Evolutionary conservation across 495 filamentous ascomycete species (phyloP).

Genomic region (Antarctomyces pellizariae): DNA sequence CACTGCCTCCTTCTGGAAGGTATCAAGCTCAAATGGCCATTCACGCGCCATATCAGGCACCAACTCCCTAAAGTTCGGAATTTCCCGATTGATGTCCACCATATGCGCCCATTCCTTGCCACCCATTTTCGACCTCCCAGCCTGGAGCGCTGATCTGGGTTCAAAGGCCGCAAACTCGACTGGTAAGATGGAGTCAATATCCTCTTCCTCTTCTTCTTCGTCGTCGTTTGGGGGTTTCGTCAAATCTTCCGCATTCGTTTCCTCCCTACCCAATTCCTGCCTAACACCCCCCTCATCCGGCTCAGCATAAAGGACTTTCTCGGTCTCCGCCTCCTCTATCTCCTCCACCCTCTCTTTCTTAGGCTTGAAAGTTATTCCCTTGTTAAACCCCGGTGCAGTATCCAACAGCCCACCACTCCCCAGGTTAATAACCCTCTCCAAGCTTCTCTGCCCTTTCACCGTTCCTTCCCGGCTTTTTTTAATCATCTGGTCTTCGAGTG

Average conservation of each 20-base stretch:
- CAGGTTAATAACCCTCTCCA: slow-evolving; percentile 67
- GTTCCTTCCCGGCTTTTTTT: slow-evolving; percentile 12
- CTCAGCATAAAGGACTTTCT: slow-evolving; percentile 48
- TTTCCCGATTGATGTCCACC: slow-evolving; percentile 79
- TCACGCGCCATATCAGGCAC: slow-evolving; percentile 90
- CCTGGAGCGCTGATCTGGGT: slow-evolving; percentile 52
- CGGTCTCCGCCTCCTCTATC: slow-evolving; percentile 43
- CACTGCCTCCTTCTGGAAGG: slow-evolving; percentile 93
- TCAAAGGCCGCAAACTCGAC: slow-evolving; percentile 84
- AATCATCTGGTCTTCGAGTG: slow-evolving; percentile 40
- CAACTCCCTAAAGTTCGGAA: slow-evolving; percentile 74
- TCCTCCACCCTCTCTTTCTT: slow-evolving; percentile 29
- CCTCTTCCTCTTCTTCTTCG: slow-evolving; percentile 41
- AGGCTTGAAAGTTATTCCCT: slow-evolving; percentile 54
- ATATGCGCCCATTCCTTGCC: slow-evolving; percentile 93
- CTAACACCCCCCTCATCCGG: slow-evolving; percentile 19
- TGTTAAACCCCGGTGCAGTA: slow-evolving; percentile 57
- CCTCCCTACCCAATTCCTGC: slow-evolving; percentile 4
- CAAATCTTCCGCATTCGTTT: slow-evolving; percentile 17
- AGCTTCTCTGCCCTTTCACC: slow-evolving; percentile 22
- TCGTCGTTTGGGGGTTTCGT: slow-evolving; percentile 10
- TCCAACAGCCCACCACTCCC: slow-evolving; percentile 54
- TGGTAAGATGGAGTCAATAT: slow-evolving; percentile 76
- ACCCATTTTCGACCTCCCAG: slow-evolving; percentile 43
- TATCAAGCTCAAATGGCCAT: slow-evolving; percentile 94